phyloP scores from a whole-genome alignment of 169 alveolate genomes.

The Neospora caninum region DNA sequence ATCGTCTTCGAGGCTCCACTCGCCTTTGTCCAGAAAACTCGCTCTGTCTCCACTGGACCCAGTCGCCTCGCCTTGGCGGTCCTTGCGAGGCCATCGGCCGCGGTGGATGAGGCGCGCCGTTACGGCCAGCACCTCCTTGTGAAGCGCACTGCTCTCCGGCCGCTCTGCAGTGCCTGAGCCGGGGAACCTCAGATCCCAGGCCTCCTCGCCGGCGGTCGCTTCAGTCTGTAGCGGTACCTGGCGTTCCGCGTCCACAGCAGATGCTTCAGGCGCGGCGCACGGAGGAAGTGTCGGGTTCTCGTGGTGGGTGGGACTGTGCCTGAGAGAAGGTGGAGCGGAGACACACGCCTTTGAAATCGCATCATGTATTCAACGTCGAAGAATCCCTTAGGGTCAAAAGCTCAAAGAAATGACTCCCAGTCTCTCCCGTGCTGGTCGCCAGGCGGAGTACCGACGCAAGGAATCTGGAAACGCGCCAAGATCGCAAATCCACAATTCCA shows the following conservation, averaged over 20 bases:
- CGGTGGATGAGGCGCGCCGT: not conserved
- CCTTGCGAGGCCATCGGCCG: not conserved
- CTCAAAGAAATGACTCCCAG: too few species aligned
- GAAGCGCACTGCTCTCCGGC: slow-evolving; percentile 19
- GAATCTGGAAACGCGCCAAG: too few species aligned
- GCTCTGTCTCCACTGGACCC: not conserved
- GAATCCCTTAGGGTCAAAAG: too few species aligned
- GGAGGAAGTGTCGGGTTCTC: too few species aligned
- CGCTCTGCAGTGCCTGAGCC: not conserved
- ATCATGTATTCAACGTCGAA: too few species aligned
- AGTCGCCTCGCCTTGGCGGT: not conserved
- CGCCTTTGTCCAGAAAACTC: not conserved
- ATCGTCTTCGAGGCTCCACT: not conserved
- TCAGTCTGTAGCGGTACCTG: not conserved
- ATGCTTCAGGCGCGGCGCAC: too few species aligned
- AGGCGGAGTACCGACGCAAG: too few species aligned
- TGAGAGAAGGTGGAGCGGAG: too few species aligned
- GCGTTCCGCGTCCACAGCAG: not conserved
- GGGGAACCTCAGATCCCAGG: not conserved
- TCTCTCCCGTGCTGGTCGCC: too few species aligned
- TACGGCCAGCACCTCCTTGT: not conserved
- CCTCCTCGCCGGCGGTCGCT: not conserved
- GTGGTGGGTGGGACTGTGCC: too few species aligned
- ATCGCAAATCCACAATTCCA: too few species aligned
- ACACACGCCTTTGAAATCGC: too few species aligned